Evolutionary conservation across 345 rosid species (phyloP), one percentile per base, ranked within the genome.

Genomic region (Eucalyptus marginata): DNA sequence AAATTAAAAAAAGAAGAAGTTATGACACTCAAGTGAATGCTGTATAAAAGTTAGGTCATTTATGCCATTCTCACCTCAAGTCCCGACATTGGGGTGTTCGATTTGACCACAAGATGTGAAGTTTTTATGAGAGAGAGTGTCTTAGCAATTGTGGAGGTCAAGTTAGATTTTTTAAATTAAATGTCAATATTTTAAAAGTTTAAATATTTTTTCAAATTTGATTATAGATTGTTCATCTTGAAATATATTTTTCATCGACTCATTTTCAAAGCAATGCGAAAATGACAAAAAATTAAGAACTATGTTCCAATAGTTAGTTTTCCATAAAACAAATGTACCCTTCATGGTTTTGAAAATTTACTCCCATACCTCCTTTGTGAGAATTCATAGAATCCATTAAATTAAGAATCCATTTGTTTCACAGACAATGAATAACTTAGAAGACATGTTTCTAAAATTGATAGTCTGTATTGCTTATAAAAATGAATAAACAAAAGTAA

Each of bases 21-120:
- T 52, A 18, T 52, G 4, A 52, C 0, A 52, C 58, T 52, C 58
- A 52, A 52, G 58, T 52, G 58, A 52, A 52, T 2, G 1, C 0
- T 52, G 1, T 52, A 52, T 52, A 52, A 52, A 52, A 52, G 10
- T 52, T 52, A 52, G 3, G 25, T 10, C 58, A 18, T 52, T 52
- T 52, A 18, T 0, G 2, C 0, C 7, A 2, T 52, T 52, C 58
- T 52, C 58, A 52, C 58, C 58, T 18, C 58, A 52, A 52, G 71
- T 3, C 8, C 1, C 4, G 0, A 16, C 31, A 27, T 27, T 27
- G 4, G 4, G 31, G 7, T 12, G 31, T 27, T 12, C 5, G 0
- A 64, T 64, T 1, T 64, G 3, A 64, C 76, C 76, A 14, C 18
- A 13, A 0, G 17, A 3, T 64, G 9, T 64, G 33, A n/a, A n/a